These are phyloP conservation scores for Pseudogymnoascus sp. DNA, from an alignment of 2,329 filamentous ascomycete genomes.

Conservation along the genomic window DNA sequence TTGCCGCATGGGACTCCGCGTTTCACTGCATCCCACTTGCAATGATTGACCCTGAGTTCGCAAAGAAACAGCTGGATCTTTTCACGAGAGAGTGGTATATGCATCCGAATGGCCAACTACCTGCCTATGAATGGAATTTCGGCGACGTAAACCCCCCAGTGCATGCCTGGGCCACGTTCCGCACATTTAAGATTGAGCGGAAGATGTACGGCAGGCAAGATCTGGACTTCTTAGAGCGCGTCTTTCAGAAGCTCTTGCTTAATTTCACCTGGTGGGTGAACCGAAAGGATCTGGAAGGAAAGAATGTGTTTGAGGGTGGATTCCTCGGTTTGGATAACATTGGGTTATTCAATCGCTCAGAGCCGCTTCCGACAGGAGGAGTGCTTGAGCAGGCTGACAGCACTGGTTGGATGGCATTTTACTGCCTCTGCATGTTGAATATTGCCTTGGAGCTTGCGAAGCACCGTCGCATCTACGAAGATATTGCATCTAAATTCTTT, in stretches of 20 bases:
- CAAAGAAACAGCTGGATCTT: conserved; percentile 93
- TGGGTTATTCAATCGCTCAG: conserved; percentile 92
- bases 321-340: conserved; percentile 97
- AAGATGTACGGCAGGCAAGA: conserved; percentile 95
- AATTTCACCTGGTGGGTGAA: conserved; percentile 99
- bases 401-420: conserved; percentile 98
- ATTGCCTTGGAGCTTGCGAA: conserved; percentile 93
- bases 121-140: conserved; percentile 95
- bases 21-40: conserved; percentile 94
- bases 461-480: conserved; percentile 89
- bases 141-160: conserved; percentile 94
- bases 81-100: conserved; percentile 98
- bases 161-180: conserved; percentile 91
- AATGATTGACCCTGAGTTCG: conserved; percentile 96
- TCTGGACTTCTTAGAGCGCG: conserved; percentile 87
- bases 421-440: conserved; percentile 93
- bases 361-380: conserved; percentile 87
- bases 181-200: conserved; percentile 95
- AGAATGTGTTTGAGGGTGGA: conserved; percentile 95
- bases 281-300: conserved; percentile 85
- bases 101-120: conserved; percentile 91
- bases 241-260: conserved; percentile 89
- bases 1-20: conserved; percentile 92
- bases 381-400: conserved; percentile 93
- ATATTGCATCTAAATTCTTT: conserved; percentile 96